A percentile compares a stretch with the other conserved stretches of the same genome.
Conservation (phyloP, 2,329 filamentous ascomycete species). For the Pseudofabraea citricarpa region DNA sequence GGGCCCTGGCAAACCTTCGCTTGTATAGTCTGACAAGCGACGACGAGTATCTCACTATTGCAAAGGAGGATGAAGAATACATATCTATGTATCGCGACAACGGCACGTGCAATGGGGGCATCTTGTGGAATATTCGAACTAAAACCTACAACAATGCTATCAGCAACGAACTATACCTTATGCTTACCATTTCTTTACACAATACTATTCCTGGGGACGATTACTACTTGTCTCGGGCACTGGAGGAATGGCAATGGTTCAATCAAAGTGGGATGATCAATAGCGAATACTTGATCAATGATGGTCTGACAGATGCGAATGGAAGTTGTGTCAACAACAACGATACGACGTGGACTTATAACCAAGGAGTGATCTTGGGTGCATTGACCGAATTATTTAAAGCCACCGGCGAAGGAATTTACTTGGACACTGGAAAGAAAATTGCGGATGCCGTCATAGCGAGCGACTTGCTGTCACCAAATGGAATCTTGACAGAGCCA, state of each 20-base stretch:
- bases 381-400: conserved; percentile 42
- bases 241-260: conserved; percentile 44
- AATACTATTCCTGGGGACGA: conserved; percentile 34
- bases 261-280: conserved; percentile 37
- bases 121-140: not conserved
- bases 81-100: not conserved
- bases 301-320: conserved; percentile 37
- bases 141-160: conserved; percentile 36
- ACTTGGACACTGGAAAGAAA: not conserved
- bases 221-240: conserved; percentile 22
- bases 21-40: not conserved
- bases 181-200: conserved; percentile 44
- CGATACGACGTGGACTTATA: conserved; percentile 41
- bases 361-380: conserved; percentile 53
- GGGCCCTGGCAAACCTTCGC: not conserved
- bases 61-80: conserved; percentile 1
- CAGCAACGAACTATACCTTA: conserved; percentile 48
- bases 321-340: conserved; percentile 38
- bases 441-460: conserved; percentile 1
- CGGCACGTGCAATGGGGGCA: not conserved
- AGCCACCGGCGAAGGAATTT: not conserved
- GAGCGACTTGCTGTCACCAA: not conserved
- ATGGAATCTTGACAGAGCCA: not conserved
- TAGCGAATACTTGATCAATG: conserved; percentile 39
- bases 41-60: not conserved